phyloP scores from a whole-genome alignment of 257 asterid genomes.

The Jacaranda mimosifolia region DNA sequence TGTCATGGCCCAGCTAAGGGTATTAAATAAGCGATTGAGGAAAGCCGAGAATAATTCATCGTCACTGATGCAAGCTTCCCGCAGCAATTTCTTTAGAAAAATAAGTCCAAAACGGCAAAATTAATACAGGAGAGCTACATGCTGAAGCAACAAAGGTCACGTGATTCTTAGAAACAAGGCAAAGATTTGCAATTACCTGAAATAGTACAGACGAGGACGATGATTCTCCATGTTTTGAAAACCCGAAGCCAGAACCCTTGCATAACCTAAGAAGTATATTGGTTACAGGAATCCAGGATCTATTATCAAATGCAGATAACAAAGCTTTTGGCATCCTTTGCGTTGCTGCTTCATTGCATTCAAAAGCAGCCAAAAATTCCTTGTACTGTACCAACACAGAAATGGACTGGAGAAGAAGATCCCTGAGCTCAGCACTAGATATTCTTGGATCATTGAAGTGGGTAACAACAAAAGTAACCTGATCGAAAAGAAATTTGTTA shows the following conservation, averaged over 20 bases:
- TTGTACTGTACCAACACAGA: slow-evolving; percentile 87
- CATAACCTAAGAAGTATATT: slow-evolving; percentile 81
- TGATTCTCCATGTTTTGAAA: slow-evolving; percentile 84
- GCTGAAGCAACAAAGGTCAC: slow-evolving; percentile 22
- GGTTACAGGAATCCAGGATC: slow-evolving; percentile 97
- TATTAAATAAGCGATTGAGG: slow-evolving; percentile 86
- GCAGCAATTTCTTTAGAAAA: slow-evolving; percentile 67
- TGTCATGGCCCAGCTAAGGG: slow-evolving; percentile 97
- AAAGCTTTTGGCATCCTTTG: slow-evolving; percentile 81
- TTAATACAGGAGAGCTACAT: slow-evolving; percentile 23
- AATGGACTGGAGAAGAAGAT: slow-evolving; percentile 96
- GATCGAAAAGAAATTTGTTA: slow-evolving; percentile 35
- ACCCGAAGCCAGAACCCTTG: slow-evolving; percentile 86
- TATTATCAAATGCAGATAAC: slow-evolving; percentile 82
- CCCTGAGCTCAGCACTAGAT: slow-evolving; percentile 87
- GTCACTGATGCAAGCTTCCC: slow-evolving; percentile 80
- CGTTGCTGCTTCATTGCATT: slow-evolving; percentile 86
- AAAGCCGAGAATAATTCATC: slow-evolving; percentile 81
- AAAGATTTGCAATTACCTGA: slow-evolving; percentile 58
- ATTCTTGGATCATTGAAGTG: slow-evolving; percentile 96
- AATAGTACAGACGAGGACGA: slow-evolving; percentile 80
- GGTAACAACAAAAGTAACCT: slow-evolving; percentile 86
- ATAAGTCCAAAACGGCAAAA: slow-evolving; percentile 5
- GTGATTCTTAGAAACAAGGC: slow-evolving; percentile 13
- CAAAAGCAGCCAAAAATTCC: slow-evolving; percentile 82